These are phyloP conservation scores for Alisma plantagoaquatica DNA, from an alignment of 106 monocot species.

Conservation along the genomic window DNA sequence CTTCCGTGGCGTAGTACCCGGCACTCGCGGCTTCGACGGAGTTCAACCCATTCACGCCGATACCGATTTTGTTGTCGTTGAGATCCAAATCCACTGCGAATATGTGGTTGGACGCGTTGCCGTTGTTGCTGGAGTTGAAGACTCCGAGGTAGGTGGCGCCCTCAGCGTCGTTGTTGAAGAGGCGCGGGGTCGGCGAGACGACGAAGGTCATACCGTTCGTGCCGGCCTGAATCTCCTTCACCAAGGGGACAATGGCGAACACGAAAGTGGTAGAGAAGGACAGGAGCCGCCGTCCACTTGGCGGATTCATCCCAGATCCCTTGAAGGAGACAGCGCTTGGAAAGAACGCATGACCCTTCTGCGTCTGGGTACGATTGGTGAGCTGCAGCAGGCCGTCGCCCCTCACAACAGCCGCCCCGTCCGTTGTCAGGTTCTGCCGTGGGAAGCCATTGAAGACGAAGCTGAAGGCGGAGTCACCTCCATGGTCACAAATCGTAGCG, in stretches of 20 bases:
- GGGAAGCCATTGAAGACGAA: no score
- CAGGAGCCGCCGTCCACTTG: no score
- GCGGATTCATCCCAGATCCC: no score
- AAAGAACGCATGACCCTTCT: conserved; percentile 17
- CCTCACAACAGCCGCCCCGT: conserved; percentile 3
- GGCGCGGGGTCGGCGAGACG: not conserved
- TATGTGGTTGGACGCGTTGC: not conserved
- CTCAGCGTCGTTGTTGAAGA: not conserved
- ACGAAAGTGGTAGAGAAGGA: no score
- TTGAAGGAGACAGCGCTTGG: conserved; percentile 9
- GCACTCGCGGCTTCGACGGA: not conserved
- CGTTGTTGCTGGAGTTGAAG: conserved; percentile 7
- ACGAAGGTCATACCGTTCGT: conserved; percentile 14
- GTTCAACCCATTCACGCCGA: not conserved
- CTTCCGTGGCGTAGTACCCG: conserved; percentile 2
- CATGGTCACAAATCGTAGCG: no score
- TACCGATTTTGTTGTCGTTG: not conserved
- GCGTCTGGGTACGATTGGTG: conserved; percentile 9
- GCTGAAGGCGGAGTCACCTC: no score
- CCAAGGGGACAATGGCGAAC: conserved; percentile 7
- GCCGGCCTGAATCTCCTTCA: not conserved
- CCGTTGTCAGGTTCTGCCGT: conserved; percentile 2
- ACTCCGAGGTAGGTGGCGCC: conserved; percentile 6
- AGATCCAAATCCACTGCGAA: conserved; percentile 4
- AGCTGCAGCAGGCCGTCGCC: no score